Conservation (phyloP, 2,329 filamentous ascomycete species). For the Fusarium equiseti region DNA sequence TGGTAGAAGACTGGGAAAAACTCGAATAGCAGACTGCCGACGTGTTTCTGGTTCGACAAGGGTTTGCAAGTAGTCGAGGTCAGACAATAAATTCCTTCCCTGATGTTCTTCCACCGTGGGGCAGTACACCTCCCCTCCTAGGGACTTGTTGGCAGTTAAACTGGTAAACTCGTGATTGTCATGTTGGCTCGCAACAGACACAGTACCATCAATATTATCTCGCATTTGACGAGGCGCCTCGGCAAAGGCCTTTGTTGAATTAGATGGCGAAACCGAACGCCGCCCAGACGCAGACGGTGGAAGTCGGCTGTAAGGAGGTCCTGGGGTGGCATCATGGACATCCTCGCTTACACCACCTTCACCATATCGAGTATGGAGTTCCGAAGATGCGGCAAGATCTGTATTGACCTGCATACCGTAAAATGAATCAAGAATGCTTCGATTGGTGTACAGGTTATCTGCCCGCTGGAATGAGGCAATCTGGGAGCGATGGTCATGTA, state of each 20-base stretch:
- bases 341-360: slow-evolving; percentile 88
- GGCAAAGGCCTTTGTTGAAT: slow-evolving; percentile 97
- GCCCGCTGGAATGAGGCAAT: slow-evolving; percentile 67
- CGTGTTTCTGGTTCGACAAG: slow-evolving; percentile 69
- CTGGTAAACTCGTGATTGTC: slow-evolving; percentile 73
- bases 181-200: slow-evolving; percentile 66
- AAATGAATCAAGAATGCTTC: slow-evolving; percentile 80
- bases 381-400: slow-evolving; percentile 51
- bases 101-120: slow-evolving; percentile 74
- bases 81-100: slow-evolving; percentile 79
- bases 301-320: slow-evolving; percentile 62
- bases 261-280: slow-evolving; percentile 81
- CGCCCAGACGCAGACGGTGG: slow-evolving; percentile 68
- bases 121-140: slow-evolving; percentile 90
- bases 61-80: slow-evolving; percentile 93
- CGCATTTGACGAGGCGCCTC: slow-evolving; percentile 88
- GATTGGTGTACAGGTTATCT: slow-evolving; percentile 57
- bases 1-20: not conserved
- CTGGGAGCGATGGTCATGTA: slow-evolving; percentile 88
- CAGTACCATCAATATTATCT: slow-evolving; percentile 69
- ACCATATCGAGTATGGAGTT: slow-evolving; percentile 77
- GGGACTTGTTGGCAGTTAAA: slow-evolving; percentile 74
- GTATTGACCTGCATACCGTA: slow-evolving; percentile 64
- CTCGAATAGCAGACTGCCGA: slow-evolving; percentile 61
- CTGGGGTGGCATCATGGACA: slow-evolving; percentile 64